Evolutionary conservation across 106 monocot species (phyloP).

Genomic region (Dendrobium officinale): DNA sequence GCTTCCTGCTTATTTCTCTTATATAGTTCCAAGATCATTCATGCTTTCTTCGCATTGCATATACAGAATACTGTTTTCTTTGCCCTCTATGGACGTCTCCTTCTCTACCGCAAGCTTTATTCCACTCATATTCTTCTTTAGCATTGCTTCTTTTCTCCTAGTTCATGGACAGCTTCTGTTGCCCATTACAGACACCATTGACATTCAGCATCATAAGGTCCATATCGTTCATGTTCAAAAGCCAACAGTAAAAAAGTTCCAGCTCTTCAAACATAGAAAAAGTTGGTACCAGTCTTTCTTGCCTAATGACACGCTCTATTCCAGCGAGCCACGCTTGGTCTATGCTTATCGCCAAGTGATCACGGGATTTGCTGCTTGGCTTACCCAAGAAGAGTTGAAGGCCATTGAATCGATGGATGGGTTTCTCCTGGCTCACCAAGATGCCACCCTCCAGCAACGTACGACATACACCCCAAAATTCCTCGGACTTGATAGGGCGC

Average conservation of each 20-base stretch:
- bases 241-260: neutral
- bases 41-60: no score
- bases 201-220: neutral
- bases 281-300: neutral
- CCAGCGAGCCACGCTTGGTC: constrained; percentile 6
- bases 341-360: constrained; percentile 39
- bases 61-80: neutral
- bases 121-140: neutral
- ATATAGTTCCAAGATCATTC: no score
- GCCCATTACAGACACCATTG: neutral
- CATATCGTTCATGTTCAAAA: neutral
- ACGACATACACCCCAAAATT: constrained; percentile 48
- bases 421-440: constrained; percentile 18
- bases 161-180: neutral
- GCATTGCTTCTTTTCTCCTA: neutral
- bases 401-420: constrained; percentile 13
- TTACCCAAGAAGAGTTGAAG: constrained; percentile 22
- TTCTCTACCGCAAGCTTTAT: no score
- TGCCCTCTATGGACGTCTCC: neutral
- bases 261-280: constrained; percentile 6
- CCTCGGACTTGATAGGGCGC: constrained; percentile 3
- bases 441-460: neutral
- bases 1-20: no score
- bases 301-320: neutral
- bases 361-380: constrained; percentile 40